phyloP scores from a whole-genome alignment of 139 green algal genomes.

The Chlamydomonas urium region DNA sequence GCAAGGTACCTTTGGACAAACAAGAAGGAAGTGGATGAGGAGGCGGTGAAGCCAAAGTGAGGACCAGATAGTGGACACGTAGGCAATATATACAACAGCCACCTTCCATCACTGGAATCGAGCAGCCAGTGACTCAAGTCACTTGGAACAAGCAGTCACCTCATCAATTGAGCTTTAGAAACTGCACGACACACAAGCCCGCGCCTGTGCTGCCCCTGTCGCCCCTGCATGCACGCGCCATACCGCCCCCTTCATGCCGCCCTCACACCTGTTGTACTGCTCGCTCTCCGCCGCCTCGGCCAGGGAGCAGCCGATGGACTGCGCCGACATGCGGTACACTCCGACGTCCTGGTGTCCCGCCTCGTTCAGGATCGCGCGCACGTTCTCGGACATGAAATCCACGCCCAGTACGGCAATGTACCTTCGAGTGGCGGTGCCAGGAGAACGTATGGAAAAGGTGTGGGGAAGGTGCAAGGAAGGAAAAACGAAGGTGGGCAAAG shows the following conservation, averaged over 20 bases:
- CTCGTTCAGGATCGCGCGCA: constrained; percentile 91
- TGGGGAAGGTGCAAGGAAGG: neutral
- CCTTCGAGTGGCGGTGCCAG: constrained; percentile 4
- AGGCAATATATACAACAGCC: too few species aligned
- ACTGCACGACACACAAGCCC: too few species aligned
- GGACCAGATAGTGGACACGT: too few species aligned
- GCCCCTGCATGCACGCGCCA: too few species aligned
- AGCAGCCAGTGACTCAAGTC: too few species aligned
- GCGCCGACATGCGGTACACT: constrained; percentile 85
- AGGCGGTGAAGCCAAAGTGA: too few species aligned
- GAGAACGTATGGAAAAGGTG: neutral
- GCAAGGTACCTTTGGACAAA: constrained; percentile 31
- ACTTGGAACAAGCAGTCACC: too few species aligned
- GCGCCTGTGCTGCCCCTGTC: too few species aligned
- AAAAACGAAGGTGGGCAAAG: neutral
- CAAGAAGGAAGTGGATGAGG: neutral
- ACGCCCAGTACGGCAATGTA: constrained; percentile 90
- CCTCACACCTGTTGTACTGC: constrained; percentile 74
- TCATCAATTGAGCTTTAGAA: too few species aligned
- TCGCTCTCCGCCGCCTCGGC: constrained; percentile 86
- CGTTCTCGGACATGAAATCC: constrained; percentile 99
- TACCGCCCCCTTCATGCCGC: neutral
- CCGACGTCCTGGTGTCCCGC: constrained; percentile 37
- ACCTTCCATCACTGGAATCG: too few species aligned
- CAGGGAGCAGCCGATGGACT: constrained; percentile 92